Evolutionary conservation across 225 moss, liverwort and hornwort species (phyloP).

Genomic region (Straminergon stramineum): DNA sequence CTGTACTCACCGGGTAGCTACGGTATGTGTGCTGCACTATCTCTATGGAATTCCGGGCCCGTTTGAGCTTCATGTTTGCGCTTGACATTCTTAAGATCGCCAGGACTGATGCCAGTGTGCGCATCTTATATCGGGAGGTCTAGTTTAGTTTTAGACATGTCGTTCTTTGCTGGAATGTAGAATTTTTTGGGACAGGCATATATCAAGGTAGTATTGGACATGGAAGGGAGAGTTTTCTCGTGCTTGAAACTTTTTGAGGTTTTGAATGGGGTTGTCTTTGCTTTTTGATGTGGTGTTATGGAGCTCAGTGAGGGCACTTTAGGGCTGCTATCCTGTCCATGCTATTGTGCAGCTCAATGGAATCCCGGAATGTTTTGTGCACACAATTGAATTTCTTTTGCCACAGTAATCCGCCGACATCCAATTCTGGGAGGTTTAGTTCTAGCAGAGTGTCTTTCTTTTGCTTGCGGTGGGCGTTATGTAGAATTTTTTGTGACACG

Average conservation of each 20-base stretch:
- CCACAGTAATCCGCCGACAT: no score
- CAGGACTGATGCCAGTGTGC: background rate
- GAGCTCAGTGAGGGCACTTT: background rate
- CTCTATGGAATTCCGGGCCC: background rate
- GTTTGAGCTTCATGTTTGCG: background rate
- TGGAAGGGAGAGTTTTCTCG: background rate
- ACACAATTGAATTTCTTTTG: background rate
- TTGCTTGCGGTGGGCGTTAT: background rate
- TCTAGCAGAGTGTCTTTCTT: background rate
- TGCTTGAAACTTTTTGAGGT: background rate
- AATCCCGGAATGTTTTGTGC: background rate
- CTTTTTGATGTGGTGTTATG: background rate
- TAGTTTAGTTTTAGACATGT: background rate
- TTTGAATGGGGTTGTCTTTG: background rate
- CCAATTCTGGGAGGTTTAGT: background rate
- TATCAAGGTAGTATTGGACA: background rate
- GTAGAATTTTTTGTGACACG: background rate
- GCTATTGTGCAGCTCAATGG: background rate
- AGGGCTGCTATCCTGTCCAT: background rate
- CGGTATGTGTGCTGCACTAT: background rate
- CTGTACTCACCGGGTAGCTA: conserved; percentile 6
- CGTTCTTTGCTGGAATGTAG: background rate
- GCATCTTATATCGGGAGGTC: background rate
- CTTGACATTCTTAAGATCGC: background rate
- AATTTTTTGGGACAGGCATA: background rate